Base-by-base conservation (phyloP, 1,284 basidiomycete genomes). In the Fomitopsis schrenkii region DNA sequence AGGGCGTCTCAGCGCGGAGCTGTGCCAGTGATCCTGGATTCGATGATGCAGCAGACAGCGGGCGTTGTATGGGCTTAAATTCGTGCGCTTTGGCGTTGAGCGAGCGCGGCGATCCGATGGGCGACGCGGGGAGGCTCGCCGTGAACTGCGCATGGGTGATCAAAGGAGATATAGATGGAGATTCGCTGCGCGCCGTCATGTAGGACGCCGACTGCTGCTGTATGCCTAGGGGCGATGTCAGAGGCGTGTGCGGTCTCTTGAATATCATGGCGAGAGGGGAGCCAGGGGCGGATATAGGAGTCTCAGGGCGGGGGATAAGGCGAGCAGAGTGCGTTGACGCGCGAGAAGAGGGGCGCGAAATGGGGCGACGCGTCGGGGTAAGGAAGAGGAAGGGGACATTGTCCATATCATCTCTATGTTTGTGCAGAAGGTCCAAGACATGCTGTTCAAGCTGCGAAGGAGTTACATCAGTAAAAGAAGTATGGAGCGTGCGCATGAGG, bases 351-450 rank as follows among this genome's bases (percentile, higher is more conserved):
- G 90, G 91, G 12, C 92, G 84, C 19, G 90, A 93, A 54, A 87
- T 83, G 19, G 90, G 92, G 45, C 90, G 84, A 63, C 89, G 83
- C 36, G 85, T 90, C 12, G 90, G 87, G 9, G 90, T 91, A 56
- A 93, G 79, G 74, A 90, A 91, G 58, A 91, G 77, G 71, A 94
- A 93, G 0, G 91, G 92, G 4, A 93, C 89, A 22, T 89, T 89
- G 46, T 89, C 88, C 54, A 89, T 76, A 72, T 94, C 91, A 77
- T 93, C 91, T 62, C 85, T 81, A 72, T 93, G 90, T 75, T 89
- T 90, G 74, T 94, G 91, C 91, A 94, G 93, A 63, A 94, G 81
- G 70, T 93, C 90, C 33, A 94, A 80, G 60, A 93, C 87, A 71
- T 85, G 82, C 67, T 91, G 86, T 70, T 93, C 91, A 57, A 90